phyloP scores from a whole-genome alignment of 108 stramenopile species.

The Chaetoceros tenuissimus region DNA sequence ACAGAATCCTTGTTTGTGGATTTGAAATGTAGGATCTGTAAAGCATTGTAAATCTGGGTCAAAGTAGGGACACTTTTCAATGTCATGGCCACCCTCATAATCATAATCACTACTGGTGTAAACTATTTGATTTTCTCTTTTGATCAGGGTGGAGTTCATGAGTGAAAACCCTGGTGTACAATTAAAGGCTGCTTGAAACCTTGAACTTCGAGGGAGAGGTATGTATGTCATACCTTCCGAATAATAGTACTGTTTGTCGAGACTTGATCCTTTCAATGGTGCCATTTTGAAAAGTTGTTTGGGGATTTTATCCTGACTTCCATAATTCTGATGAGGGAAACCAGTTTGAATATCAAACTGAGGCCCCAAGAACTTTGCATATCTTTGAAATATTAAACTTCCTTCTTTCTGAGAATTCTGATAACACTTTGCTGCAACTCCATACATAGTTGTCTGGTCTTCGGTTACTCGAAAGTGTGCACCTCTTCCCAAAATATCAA shows the following conservation, averaged over 20 bases:
- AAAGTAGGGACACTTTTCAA: slow-evolving; percentile 27
- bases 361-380: slow-evolving; percentile 76
- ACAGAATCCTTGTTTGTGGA: slow-evolving; percentile 34
- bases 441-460: slow-evolving; percentile 38
- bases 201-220: slow-evolving; percentile 49
- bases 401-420: slow-evolving; percentile 56
- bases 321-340: slow-evolving; percentile 61
- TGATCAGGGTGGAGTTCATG: slow-evolving; percentile 52
- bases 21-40: slow-evolving; percentile 22
- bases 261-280: too few relatives aligned
- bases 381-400: slow-evolving; percentile 59
- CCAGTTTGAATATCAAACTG: slow-evolving; percentile 76
- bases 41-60: slow-evolving; percentile 31
- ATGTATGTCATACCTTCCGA: slow-evolving; percentile 45
- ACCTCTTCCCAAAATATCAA: slow-evolving; percentile 69
- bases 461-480: slow-evolving; percentile 52
- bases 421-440: slow-evolving; percentile 61
- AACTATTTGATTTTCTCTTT: slow-evolving; percentile 22
- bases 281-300: slow-evolving; percentile 32
- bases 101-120: slow-evolving; percentile 38
- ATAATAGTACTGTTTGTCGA: too few relatives aligned
- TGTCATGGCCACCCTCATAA: slow-evolving; percentile 31
- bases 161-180: slow-evolving; percentile 67
- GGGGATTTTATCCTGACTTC: slow-evolving; percentile 22
- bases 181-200: slow-evolving; percentile 64